phyloP scores from a whole-genome alignment of 805 yeast species.

The Kluyveromyces siamensis region DNA sequence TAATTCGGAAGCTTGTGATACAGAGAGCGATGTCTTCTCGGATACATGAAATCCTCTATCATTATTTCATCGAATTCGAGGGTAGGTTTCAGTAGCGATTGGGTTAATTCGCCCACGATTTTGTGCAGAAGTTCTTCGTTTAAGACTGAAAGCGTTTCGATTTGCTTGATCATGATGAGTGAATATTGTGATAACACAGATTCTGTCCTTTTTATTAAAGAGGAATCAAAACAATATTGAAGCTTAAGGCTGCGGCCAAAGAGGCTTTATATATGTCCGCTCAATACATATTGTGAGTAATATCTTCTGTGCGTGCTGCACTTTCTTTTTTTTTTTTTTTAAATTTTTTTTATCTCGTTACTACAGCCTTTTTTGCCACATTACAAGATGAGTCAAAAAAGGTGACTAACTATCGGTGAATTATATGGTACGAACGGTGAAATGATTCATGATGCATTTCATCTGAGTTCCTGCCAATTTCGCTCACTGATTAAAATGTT shows the following conservation, averaged over 20 bases:
- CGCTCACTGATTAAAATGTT: too few relatives aligned
- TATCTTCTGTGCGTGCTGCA: neutral
- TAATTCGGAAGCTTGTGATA: neutral
- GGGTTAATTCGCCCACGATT: conserved; percentile 9
- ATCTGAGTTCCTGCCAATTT: too few relatives aligned
- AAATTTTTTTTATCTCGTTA: too few relatives aligned
- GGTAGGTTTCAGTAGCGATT: conserved; percentile 15
- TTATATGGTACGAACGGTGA: neutral
- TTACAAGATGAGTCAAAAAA: neutral
- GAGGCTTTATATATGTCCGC: too few relatives aligned
- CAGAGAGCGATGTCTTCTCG: conserved; percentile 6
- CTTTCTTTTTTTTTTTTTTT: too few relatives aligned
- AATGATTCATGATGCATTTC: too few relatives aligned
- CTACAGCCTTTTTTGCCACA: neutral
- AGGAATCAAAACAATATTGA: too few relatives aligned
- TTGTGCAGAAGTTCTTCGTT: conserved; percentile 5
- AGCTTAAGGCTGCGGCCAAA: too few relatives aligned
- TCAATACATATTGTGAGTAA: neutral
- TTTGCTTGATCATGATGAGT: conserved; percentile 1
- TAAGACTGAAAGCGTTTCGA: neutral
- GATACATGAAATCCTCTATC: conserved; percentile 23
- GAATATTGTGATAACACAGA: neutral
- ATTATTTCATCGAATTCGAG: conserved; percentile 20
- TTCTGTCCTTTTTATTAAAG: neutral
- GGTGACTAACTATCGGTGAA: neutral